Percentiles rank a stretch among this genome's conserved stretches.
Evolutionary conservation across 345 rosid genomes (phyloP).

Genomic region (Excoecaria cochinchinensis): DNA sequence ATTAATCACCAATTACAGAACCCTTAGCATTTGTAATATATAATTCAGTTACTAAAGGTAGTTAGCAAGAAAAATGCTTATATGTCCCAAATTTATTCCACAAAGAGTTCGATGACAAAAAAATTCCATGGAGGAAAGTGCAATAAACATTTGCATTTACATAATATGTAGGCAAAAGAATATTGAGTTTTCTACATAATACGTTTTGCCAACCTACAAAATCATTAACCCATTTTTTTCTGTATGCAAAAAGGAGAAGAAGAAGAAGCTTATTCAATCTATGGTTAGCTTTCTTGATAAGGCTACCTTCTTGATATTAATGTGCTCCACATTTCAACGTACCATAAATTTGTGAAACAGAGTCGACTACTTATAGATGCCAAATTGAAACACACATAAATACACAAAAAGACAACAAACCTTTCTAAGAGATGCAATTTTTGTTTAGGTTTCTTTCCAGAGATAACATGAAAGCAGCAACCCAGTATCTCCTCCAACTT

Average conservation of each 20-base stretch:
- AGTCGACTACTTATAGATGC: background rate
- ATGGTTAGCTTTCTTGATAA: background rate
- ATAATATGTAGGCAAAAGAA: background rate
- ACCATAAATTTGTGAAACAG: background rate
- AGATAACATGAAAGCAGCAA: conserved; percentile 69
- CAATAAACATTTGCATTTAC: background rate
- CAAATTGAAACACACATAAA: background rate
- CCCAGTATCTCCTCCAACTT: conserved; percentile 57
- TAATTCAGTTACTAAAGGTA: background rate
- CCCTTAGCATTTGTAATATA: background rate
- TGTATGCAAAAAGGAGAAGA: too few species aligned
- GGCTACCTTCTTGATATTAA: background rate
- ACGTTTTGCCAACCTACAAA: background rate
- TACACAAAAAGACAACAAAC: conserved; percentile 25
- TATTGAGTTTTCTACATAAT: background rate
- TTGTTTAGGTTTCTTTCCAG: conserved; percentile 58
- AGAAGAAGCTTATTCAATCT: background rate
- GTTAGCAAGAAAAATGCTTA: background rate
- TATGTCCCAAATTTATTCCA: background rate
- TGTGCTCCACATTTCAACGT: background rate
- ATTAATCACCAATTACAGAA: background rate
- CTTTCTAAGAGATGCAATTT: conserved; percentile 79
- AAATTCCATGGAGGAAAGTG: background rate
- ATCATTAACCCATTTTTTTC: background rate
- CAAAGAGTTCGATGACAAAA: background rate